Base-by-base conservation (phyloP, 768 basidiomycete species). In the Clitopilus hobsonii region DNA sequence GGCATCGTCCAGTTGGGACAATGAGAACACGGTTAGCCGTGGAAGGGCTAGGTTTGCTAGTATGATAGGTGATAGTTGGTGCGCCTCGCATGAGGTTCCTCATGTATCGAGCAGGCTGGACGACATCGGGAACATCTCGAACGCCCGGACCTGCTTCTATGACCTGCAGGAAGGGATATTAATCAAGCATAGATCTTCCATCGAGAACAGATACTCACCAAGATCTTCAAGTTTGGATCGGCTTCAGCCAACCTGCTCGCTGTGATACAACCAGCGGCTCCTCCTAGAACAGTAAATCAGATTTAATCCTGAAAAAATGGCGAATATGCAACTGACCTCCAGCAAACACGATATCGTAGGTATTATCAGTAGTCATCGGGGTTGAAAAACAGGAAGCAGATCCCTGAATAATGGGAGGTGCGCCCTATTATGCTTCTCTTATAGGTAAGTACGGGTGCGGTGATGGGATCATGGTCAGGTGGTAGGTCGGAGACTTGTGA, bases 81-180 rank as follows among this genome's bases (percentile, higher is more conserved):
- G 70, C 71, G 2, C 60, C 67, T 1, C 71, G 69, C 0, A 60
- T 56, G 0, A 83, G 60, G 58, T 84, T 77, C 23, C 62, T 60
- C 26, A 78, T 68, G 61, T 65, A 83, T 20, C 76, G 75, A 1
- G 72, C 84, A 1, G 86, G 85, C 45, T 85, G 84, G 8, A 71
- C 66, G 61, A 86, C 82, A 2, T 59, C 56, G 6, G 68, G 71
- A 5, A 79, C 30, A 38, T 84, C 73, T 25, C 70, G 65, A 0
- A 80, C 79, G 53, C 79, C 74, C 6, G 74, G 72, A 1, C 86
- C 86, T 13, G 79, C 75, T 67, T 88, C 86, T 23, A 88, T 62
- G 41, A 86, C 63, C 77, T 77, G 38, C 6, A 18, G 4, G n/a
- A 24, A 23, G 28, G 8, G 2, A 14, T 52, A 20, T 51, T 23